Evolutionary conservation across 768 basidiomycete species (phyloP), one percentile per base, ranked within the genome.

Genomic region (Rhodotorula kratochvilovae): DNA sequence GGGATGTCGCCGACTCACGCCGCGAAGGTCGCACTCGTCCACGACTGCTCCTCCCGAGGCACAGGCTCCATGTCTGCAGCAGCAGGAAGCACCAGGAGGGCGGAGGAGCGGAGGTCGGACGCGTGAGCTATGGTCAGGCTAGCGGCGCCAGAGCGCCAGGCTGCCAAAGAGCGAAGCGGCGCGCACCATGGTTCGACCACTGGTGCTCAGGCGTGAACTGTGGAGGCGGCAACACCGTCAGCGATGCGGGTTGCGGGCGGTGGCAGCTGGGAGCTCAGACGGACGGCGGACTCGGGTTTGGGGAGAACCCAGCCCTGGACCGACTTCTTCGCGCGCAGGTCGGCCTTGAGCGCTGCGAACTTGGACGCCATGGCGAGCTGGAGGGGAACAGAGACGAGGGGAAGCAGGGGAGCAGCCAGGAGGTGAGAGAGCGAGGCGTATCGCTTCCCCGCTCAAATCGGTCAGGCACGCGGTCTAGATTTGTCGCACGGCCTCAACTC

Each of bases 121-220:
- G 45, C 16, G 60, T 31, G 39, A 45, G 46, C 21, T 19, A 6
- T 10, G 46, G 33, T 43, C n/a, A 48, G 36, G 27, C 35, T 16
- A 42, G 23, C 57, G 2, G 11, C 11, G 31, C 10, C 33, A 33
- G 35, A 5, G 53, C 53, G 53, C 6, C 29, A 15, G 53, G 27
- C n/a, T 8, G 27, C 5, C 25, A 21, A 10, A 27, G 29, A 60
- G 58, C 57, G 27, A 13, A 45, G 43, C 6, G 19, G 29, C 15
- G 29, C 54, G 51, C 56, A 60, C 66, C 71, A 12, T 55, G 39
- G 45, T 72, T 72, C 3, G 48, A 43, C 66, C 66, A 72, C 3
- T 33, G 17, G 5, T 13, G 27, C 17, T 46, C 42, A 12, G 71
- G 71, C 13, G 71, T 61, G 59, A 72, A 72, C 70, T 71, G 46